phyloP scores from a whole-genome alignment of 108 stramenopile genomes.

The Skeletonema potamos region DNA sequence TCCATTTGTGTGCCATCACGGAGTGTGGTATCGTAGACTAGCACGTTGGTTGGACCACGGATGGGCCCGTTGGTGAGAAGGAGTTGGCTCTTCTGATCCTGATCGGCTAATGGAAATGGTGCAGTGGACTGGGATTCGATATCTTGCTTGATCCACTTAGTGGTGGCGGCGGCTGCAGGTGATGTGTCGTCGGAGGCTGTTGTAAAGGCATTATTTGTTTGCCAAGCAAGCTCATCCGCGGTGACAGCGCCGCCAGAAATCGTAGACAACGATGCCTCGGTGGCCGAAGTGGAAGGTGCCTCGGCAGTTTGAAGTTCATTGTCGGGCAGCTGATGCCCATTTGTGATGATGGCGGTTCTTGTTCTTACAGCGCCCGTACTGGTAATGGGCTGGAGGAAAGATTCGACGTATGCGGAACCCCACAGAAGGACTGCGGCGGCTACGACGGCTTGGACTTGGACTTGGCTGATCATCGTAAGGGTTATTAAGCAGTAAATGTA shows the following conservation, averaged over 20 bases:
- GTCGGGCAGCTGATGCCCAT: not conserved
- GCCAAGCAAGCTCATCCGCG: too few relatives aligned
- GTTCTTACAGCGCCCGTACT: not conserved
- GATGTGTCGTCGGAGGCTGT: not conserved
- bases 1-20: slow-evolving; percentile 94
- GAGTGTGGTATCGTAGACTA: slow-evolving; percentile 85
- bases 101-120: not conserved
- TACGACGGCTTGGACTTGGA: not conserved
- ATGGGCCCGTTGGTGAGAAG: slow-evolving; percentile 15
- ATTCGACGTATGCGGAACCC: not conserved
- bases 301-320: too few relatives aligned
- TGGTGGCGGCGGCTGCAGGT: not conserved
- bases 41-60: slow-evolving; percentile 56
- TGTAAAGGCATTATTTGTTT: not conserved
- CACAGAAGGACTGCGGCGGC: not conserved
- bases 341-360: not conserved
- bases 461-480: not conserved
- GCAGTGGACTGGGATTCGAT: slow-evolving; percentile 3
- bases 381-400: not conserved
- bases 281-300: too few relatives aligned
- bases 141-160: slow-evolving; percentile 24
- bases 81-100: not conserved
- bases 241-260: not conserved
- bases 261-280: not conserved
- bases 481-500: too few relatives aligned